phyloP scores from a whole-genome alignment of 805 yeast genomes.

The Candida dendrica region DNA sequence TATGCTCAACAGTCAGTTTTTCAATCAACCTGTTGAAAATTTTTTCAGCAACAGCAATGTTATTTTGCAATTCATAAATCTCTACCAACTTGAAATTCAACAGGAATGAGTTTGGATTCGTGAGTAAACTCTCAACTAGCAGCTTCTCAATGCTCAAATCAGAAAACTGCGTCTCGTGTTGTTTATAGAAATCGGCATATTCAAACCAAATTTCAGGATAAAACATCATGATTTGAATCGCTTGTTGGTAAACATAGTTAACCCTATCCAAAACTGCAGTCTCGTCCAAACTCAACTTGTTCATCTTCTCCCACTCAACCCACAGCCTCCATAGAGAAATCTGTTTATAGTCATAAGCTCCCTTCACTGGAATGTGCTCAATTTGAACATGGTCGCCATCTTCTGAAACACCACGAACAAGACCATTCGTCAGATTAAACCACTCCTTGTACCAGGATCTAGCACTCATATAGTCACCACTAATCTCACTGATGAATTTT shows the following conservation, averaged over 20 bases:
- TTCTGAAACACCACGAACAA: constrained; percentile 30
- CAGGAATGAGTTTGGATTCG: constrained; percentile 67
- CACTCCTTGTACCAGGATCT: constrained; percentile 71
- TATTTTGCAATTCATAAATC: constrained; percentile 51
- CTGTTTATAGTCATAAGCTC: constrained; percentile 26
- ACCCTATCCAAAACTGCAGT: constrained; percentile 49
- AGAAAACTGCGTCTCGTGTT: constrained; percentile 8
- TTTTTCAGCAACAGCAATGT: constrained; percentile 41
- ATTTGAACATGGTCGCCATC: constrained; percentile 1
- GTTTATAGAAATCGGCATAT: constrained; percentile 32
- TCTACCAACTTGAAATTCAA: constrained; percentile 65
- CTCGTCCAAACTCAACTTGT: constrained; percentile 55
- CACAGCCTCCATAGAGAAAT: constrained; percentile 59
- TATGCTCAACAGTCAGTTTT: constrained; percentile 33
- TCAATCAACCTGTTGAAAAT: constrained; percentile 45
- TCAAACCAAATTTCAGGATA: constrained; percentile 76
- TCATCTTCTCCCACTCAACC: constrained; percentile 73
- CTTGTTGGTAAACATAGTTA: constrained; percentile 64
- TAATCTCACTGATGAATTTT: constrained; percentile 73
- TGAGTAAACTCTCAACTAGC: constrained; percentile 44
- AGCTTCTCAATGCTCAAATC: constrained; percentile 29
- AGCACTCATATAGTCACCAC: constrained; percentile 82
- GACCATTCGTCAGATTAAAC: constrained; percentile 45
- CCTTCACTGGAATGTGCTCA: constrained; percentile 21
- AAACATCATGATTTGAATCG: constrained; percentile 53